A percentile compares a stretch with the other conserved stretches of the same genome.
Evolutionary conservation across 2,329 filamentous ascomycete species (phyloP).

Genomic region (Colletotrichum magnum): DNA sequence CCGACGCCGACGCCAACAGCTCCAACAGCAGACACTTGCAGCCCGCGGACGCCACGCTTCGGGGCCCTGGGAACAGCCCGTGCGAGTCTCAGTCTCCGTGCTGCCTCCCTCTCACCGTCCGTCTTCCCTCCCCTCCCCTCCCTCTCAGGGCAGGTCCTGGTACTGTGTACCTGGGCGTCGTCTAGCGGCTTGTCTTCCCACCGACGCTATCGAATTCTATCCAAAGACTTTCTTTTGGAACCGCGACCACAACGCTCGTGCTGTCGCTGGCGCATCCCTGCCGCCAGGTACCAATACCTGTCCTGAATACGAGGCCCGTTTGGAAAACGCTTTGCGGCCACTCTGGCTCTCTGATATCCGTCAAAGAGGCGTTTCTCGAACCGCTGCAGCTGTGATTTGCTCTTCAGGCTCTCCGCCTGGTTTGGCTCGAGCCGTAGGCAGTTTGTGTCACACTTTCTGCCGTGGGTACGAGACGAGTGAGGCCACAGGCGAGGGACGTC

Average conservation of each 20-base stretch:
- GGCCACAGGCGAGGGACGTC: background rate
- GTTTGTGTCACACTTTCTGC: conserved; percentile 2
- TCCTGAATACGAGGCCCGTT: conserved; percentile 41
- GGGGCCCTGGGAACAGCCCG: conserved; percentile 14
- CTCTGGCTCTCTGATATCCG: background rate
- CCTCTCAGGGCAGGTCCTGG: background rate
- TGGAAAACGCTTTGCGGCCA: conserved; percentile 7
- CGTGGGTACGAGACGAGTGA: conserved; percentile 13
- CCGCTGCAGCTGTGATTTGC: conserved; percentile 20
- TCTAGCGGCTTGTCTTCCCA: conserved; percentile 36
- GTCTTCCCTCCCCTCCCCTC: no score
- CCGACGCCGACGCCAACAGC: conserved; percentile 4
- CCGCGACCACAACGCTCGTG: conserved; percentile 28
- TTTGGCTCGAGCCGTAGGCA: background rate
- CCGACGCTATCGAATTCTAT: conserved; percentile 34
- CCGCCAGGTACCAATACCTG: conserved; percentile 37
- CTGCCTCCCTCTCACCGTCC: no score
- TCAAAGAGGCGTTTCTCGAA: conserved; percentile 11
- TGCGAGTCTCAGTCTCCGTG: conserved; percentile 10
- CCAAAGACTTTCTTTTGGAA: conserved; percentile 30
- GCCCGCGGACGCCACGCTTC: conserved; percentile 3
- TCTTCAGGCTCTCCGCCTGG: background rate
- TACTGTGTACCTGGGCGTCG: conserved; percentile 29
- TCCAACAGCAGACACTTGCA: background rate
- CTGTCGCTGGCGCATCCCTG: conserved; percentile 37